Evolutionary conservation across 2,329 filamentous ascomycete species (phyloP).

Genomic region (Hymenoscyphus occultus): DNA sequence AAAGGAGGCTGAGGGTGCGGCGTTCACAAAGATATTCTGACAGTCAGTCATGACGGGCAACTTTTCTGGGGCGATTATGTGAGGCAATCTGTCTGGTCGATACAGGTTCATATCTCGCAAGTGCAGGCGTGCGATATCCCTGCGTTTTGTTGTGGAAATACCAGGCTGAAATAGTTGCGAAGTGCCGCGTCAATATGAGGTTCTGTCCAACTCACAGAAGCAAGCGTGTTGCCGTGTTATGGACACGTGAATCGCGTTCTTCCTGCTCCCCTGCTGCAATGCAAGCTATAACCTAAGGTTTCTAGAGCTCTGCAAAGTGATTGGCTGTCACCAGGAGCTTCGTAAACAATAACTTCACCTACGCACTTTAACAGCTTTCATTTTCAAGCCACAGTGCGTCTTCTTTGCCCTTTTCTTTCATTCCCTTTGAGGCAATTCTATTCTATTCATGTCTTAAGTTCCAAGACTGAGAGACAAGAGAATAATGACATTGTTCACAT

Average conservation of each 20-base stretch:
- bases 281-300: no score
- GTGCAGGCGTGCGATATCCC: background rate
- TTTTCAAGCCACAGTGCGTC: no score
- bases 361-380: no score
- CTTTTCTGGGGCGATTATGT: background rate
- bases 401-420: no score
- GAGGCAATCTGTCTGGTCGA: background rate
- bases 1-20: background rate
- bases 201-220: background rate
- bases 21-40: background rate
- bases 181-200: background rate
- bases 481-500: no score
- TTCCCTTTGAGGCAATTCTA: no score
- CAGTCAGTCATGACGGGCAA: conserved; percentile 1
- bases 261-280: no score
- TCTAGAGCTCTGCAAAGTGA: no score
- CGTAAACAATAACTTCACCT: no score
- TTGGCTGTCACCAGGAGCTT: no score
- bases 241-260: background rate
- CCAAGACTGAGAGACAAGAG: no score
- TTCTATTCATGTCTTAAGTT: no score
- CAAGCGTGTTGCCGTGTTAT: background rate
- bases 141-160: background rate
- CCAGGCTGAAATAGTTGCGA: background rate
- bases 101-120: background rate